Percentiles rank a stretch among this genome's conserved stretches.
Evolutionary conservation across 306 rosid species (phyloP).

Genomic region (Inga oerstediana): DNA sequence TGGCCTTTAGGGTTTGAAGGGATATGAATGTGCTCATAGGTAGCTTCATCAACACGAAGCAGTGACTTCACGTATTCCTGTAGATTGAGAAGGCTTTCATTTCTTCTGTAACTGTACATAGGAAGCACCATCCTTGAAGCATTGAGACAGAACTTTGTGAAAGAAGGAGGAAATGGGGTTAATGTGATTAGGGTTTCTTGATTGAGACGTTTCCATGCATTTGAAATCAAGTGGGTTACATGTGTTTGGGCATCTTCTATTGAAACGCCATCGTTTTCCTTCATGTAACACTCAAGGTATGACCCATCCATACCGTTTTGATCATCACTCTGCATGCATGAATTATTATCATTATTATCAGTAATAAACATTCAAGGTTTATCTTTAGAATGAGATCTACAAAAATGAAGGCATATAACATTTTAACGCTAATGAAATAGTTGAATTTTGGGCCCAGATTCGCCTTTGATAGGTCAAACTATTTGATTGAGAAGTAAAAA

Average conservation of each 20-base stretch:
- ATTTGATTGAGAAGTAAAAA: too few relatives aligned
- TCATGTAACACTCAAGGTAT: slow-evolving; percentile 52
- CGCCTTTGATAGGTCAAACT: too few relatives aligned
- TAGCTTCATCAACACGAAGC: slow-evolving; percentile 17
- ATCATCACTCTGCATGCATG: slow-evolving; percentile 39
- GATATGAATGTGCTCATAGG: not conserved
- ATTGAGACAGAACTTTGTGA: slow-evolving; percentile 47
- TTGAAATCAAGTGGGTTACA: slow-evolving; percentile 44
- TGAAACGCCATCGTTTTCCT: slow-evolving; percentile 37
- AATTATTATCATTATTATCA: not conserved
- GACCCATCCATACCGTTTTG: slow-evolving; percentile 60
- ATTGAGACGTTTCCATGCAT: slow-evolving; percentile 59
- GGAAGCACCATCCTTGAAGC: slow-evolving; percentile 59
- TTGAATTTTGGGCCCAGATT: too few relatives aligned
- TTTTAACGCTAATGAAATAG: too few relatives aligned
- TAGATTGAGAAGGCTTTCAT: slow-evolving; percentile 1
- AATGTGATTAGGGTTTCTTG: slow-evolving; percentile 32
- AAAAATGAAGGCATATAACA: too few relatives aligned
- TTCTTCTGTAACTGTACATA: slow-evolving; percentile 42
- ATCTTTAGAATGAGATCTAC: too few relatives aligned
- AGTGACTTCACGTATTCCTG: slow-evolving; percentile 41
- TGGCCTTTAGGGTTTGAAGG: not conserved
- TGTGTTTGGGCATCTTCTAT: slow-evolving; percentile 29
- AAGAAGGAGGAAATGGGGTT: slow-evolving; percentile 44
- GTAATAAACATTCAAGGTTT: too few relatives aligned